phyloP scores from a whole-genome alignment of 345 rosid species.

The Schrenkiella parvula region DNA sequence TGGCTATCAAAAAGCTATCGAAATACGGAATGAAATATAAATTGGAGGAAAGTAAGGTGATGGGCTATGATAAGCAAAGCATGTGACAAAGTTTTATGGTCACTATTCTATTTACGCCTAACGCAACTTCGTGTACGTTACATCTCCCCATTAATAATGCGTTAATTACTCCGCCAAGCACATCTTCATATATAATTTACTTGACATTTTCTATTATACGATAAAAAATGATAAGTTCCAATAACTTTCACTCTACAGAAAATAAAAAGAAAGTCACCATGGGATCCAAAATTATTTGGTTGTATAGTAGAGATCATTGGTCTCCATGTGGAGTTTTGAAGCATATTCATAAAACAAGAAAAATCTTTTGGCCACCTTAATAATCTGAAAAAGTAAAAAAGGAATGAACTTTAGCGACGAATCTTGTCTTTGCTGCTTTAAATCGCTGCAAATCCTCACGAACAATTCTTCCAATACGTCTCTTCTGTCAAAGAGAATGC shows the following conservation, averaged over 20 bases:
- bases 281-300: too few species aligned
- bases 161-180: slow-evolving; percentile 27
- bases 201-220: not conserved
- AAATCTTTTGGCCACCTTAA: too few species aligned
- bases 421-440: too few species aligned
- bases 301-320: not conserved
- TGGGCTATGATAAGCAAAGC: slow-evolving; percentile 24
- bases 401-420: too few species aligned
- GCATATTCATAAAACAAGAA: too few species aligned
- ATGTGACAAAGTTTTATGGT: slow-evolving; percentile 19
- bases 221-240: not conserved
- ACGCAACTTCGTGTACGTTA: slow-evolving; percentile 31
- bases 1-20: not conserved
- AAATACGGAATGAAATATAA: not conserved
- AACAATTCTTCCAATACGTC: too few species aligned
- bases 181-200: slow-evolving; percentile 9
- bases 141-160: slow-evolving; percentile 17
- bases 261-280: not conserved
- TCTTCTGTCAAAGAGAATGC: too few species aligned
- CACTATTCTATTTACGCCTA: slow-evolving; percentile 19
- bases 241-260: not conserved
- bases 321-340: too few species aligned
- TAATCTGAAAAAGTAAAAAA: too few species aligned
- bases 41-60: not conserved
- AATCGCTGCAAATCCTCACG: too few species aligned